Percentiles rank a stretch among this genome's conserved stretches.
These are phyloP conservation scores for Adansonia gregorii DNA, from an alignment of 441 rosid genomes.

Conservation along the genomic window DNA sequence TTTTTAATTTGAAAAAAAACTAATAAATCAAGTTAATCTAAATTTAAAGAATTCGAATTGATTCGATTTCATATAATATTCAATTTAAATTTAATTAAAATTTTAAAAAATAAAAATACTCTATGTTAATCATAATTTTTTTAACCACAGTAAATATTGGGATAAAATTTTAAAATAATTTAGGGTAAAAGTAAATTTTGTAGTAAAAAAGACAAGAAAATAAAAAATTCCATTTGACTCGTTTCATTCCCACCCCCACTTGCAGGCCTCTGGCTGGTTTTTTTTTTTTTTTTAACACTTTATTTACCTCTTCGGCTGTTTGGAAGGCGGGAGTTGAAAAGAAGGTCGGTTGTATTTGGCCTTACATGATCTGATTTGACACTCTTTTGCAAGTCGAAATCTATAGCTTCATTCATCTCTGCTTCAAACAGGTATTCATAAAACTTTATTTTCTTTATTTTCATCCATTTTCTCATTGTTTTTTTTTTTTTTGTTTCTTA, in stretches of 20 bases:
- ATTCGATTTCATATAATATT: too few species aligned
- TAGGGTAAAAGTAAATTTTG: not conserved
- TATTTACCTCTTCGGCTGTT: not conserved
- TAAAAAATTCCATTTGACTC: not conserved
- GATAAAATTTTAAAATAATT: not conserved
- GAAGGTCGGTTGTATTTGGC: not conserved
- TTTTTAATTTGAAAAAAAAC: too few species aligned
- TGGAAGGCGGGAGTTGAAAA: slow-evolving; percentile 31
- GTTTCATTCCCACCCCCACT: too few species aligned
- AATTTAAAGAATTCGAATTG: too few species aligned
- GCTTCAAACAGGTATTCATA: slow-evolving; percentile 8
- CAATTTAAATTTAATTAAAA: too few species aligned
- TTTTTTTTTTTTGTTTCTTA: not conserved
- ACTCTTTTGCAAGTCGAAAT: not conserved
- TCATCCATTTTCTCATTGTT: not conserved
- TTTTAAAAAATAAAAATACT: too few species aligned
- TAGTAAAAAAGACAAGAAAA: not conserved
- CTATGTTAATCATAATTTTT: too few species aligned
- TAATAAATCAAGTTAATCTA: too few species aligned
- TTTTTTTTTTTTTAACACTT: not conserved
- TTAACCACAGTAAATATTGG: too few species aligned
- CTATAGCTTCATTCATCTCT: not conserved
- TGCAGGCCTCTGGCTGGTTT: too few species aligned
- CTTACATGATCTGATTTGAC: not conserved
- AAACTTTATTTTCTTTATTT: not conserved